Percentiles rank a stretch among this genome's conserved stretches.
phyloP scores from a whole-genome alignment of 768 basidiomycete genomes.

The Gymnopilus junonius region DNA sequence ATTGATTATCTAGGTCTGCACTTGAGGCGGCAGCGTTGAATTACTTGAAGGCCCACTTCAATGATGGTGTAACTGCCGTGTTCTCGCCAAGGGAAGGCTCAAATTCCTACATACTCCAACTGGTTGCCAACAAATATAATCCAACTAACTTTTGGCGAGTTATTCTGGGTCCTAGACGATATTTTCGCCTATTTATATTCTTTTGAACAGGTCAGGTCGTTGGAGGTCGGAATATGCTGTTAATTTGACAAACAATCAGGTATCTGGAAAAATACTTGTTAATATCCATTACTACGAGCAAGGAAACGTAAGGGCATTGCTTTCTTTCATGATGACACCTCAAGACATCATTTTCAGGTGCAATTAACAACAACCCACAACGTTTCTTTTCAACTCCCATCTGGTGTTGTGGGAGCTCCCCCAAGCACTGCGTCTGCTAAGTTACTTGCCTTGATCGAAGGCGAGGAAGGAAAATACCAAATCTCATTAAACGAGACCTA shows the following conservation, averaged over 20 bases:
- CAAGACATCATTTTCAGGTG: conserved; percentile 54
- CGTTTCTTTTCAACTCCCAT: conserved; percentile 65
- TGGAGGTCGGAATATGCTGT: conserved; percentile 91
- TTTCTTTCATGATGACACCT: not conserved
- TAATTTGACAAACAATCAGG: conserved; percentile 62
- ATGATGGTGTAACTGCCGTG: conserved; percentile 76
- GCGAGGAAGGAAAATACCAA: conserved; percentile 83
- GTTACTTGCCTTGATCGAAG: conserved; percentile 79
- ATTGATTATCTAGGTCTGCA: conserved; percentile 51
- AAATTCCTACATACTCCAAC: conserved; percentile 66
- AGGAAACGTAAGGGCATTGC: conserved; percentile 69
- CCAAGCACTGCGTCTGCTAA: conserved; percentile 63
- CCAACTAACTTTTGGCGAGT: conserved; percentile 88
- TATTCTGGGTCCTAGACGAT: conserved; percentile 30
- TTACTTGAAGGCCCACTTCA: conserved; percentile 84
- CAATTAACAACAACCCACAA: conserved; percentile 83
- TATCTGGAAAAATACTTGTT: conserved; percentile 76
- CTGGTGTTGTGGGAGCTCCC: conserved; percentile 56
- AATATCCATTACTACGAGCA: conserved; percentile 98
- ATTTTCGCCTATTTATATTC: not conserved
- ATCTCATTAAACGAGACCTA: conserved; percentile 80
- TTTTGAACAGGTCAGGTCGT: conserved; percentile 79
- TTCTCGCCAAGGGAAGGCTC: conserved; percentile 56
- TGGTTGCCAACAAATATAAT: conserved; percentile 97
- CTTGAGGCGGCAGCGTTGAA: conserved; percentile 68